Evolutionary conservation across 2,329 filamentous ascomycete genomes (phyloP), one percentile per base, ranked within the genome.

Genomic region (Scedosporium boydii): DNA sequence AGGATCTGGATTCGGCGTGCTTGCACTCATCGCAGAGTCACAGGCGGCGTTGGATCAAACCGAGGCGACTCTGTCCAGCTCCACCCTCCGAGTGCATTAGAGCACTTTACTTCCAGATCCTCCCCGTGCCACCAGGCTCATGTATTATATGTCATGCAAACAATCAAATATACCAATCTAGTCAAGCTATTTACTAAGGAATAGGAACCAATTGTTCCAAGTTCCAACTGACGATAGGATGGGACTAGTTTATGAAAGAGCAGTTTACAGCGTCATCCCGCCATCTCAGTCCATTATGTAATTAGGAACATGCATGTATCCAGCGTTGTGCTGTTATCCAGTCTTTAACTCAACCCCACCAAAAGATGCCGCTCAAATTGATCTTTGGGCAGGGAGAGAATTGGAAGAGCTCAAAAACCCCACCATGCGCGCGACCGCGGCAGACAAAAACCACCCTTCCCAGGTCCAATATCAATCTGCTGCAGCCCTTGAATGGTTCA

Each of bases 111-210:
- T 58, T 38, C 26, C 10, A 42, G n/a, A 23, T 41, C 26, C n/a
- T 16, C 14, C 21, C 9, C 53, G 58, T 29, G 26, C 60, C 41
- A 58, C 63, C 64, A 69, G 69, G 68, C 62, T 66, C 29, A 66
- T 63, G 51, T 70, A 70, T 64, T 65, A 63, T 62, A 66, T 68
- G 34, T 38, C 34, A 38, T 63, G 69, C 70, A 61, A 70, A 70
- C 62, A 67, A 59, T 63, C 63, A 14, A 38, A 38, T 38, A 38
- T 38, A 38, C 34, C 34, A 12, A 38, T 38, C 34, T 38, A 38
- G 34, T 12, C 10, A 38, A 38, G 12, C 6, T 38, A 38, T 14
- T 38, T 38, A 4, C 34, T 38, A 7, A 10, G 34, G 10, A 38
- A 38, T 38, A 4, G 10, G 12, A 38, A 10, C 10, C 10, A 38